Percentiles rank a stretch among this genome's conserved stretches.
These are phyloP conservation scores for Elsinoe fawcettii DNA, from an alignment of 2,329 filamentous ascomycete genomes.

Conservation along the genomic window DNA sequence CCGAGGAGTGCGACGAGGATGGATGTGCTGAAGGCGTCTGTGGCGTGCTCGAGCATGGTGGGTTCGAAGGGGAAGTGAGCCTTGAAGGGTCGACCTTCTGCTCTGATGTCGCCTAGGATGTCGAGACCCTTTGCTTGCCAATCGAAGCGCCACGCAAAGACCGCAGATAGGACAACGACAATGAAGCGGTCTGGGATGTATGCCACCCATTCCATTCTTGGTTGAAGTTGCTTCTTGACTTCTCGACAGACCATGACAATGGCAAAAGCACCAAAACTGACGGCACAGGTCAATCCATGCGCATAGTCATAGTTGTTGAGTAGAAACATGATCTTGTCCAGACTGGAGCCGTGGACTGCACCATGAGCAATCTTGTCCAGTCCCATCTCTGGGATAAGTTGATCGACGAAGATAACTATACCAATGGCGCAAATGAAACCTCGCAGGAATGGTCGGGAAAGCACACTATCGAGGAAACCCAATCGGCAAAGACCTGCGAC, in stretches of 20 bases:
- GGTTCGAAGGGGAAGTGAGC: constrained; percentile 81
- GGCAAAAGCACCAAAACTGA: constrained; percentile 71
- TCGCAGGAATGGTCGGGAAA: constrained; percentile 83
- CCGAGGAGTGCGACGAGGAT: constrained; percentile 90
- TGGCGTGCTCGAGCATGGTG: constrained; percentile 70
- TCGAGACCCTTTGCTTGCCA: constrained; percentile 78
- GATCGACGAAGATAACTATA: constrained; percentile 91
- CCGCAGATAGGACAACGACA: constrained; percentile 75
- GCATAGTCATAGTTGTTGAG: constrained; percentile 55
- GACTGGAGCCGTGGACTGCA: constrained; percentile 75
- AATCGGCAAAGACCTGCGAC: constrained; percentile 75
- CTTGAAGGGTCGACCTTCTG: constrained; percentile 63
- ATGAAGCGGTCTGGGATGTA: constrained; percentile 89
- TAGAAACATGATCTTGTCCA: constrained; percentile 79
- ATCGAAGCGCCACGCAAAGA: constrained; percentile 65
- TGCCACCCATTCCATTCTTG: constrained; percentile 69
- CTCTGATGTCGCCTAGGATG: constrained; percentile 73
- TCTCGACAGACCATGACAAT: constrained; percentile 79
- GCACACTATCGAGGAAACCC: constrained; percentile 88
- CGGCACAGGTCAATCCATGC: constrained; percentile 66
- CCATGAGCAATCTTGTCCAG: constrained; percentile 59
- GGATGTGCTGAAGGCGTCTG: constrained; percentile 78
- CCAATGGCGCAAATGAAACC: constrained; percentile 98
- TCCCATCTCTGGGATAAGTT: constrained; percentile 84
- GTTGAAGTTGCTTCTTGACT: constrained; percentile 71